These are phyloP conservation scores for Xylaria digitata DNA, from an alignment of 2,329 filamentous ascomycete genomes.

Conservation along the genomic window DNA sequence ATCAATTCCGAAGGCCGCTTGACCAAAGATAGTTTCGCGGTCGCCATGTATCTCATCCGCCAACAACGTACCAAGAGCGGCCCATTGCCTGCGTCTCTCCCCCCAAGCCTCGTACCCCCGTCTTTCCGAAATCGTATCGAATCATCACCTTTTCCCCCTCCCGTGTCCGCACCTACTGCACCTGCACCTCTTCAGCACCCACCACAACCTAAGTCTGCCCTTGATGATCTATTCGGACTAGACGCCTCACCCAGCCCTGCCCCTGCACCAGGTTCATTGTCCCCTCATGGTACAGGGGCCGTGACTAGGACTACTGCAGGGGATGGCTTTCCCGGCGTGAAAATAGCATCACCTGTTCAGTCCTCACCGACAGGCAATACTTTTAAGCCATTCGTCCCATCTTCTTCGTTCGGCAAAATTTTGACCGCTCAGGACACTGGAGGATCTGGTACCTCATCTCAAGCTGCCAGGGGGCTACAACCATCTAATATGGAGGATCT, in stretches of 20 bases:
- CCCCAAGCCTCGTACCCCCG: constrained; percentile 84
- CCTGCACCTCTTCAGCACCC: constrained; percentile 51
- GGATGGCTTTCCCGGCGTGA: constrained; percentile 71
- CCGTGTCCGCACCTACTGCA: constrained; percentile 36
- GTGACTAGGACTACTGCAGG: constrained; percentile 53
- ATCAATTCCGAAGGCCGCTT: constrained; percentile 90
- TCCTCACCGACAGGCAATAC: constrained; percentile 60
- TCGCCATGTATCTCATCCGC: constrained; percentile 96
- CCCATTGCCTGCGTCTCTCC: constrained; percentile 79
- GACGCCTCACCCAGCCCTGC: constrained; percentile 72
- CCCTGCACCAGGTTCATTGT: constrained; percentile 70
- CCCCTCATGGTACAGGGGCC: constrained; percentile 76
- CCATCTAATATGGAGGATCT: constrained; percentile 73
- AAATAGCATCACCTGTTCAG: constrained; percentile 66
- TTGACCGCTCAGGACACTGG: constrained; percentile 83
- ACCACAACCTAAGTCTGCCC: constrained; percentile 76
- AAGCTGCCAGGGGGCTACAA: constrained; percentile 42
- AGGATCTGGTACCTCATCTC: constrained; percentile 60
- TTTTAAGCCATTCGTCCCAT: constrained; percentile 93
- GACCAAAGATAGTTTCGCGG: constrained; percentile 90
- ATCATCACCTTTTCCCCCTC: constrained; percentile 64
- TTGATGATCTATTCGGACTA: constrained; percentile 93
- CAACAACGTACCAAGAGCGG: constrained; percentile 83
- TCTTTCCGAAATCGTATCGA: constrained; percentile 76
- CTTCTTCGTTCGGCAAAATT: constrained; percentile 89